phyloP scores from a whole-genome alignment of 2,329 filamentous ascomycete genomes.

The Penicillium sp. region DNA sequence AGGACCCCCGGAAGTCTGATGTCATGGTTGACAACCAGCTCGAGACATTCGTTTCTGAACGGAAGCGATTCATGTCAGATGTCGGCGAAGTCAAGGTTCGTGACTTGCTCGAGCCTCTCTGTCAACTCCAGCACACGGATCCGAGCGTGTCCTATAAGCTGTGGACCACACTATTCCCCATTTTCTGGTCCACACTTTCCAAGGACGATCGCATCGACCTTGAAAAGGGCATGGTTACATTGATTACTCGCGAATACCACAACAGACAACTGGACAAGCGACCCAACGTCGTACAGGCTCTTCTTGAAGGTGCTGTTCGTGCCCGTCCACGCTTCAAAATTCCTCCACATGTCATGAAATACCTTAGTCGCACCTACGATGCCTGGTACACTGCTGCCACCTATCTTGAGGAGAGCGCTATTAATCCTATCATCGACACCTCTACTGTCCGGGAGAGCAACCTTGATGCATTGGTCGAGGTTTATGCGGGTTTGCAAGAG shows the following conservation, averaged over 20 bases:
- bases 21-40: conserved; percentile 76
- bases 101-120: conserved; percentile 83
- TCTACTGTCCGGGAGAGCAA: conserved; percentile 84
- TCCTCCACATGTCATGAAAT: conserved; percentile 93
- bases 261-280: conserved; percentile 88
- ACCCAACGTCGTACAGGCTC: conserved; percentile 88
- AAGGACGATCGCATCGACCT: conserved; percentile 86
- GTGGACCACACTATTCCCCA: conserved; percentile 85
- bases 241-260: conserved; percentile 94
- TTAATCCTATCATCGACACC: conserved; percentile 79
- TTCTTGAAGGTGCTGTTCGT: conserved; percentile 80
- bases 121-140: conserved; percentile 88
- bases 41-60: conserved; percentile 68
- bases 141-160: conserved; percentile 74
- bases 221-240: conserved; percentile 80
- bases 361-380: conserved; percentile 86
- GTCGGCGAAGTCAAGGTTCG: conserved; percentile 79
- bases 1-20: conserved; percentile 58
- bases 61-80: conserved; percentile 77
- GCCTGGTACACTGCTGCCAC: conserved; percentile 93
- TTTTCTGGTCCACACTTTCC: conserved; percentile 84
- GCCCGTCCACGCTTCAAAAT: conserved; percentile 84
- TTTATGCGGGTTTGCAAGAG: conserved; percentile 85
- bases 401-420: conserved; percentile 82
- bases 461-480: conserved; percentile 86